Percentiles rank a stretch among this genome's conserved stretches.
These are phyloP conservation scores for Potentilla sterilis DNA, from an alignment of 306 rosid genomes.

Conservation along the genomic window DNA sequence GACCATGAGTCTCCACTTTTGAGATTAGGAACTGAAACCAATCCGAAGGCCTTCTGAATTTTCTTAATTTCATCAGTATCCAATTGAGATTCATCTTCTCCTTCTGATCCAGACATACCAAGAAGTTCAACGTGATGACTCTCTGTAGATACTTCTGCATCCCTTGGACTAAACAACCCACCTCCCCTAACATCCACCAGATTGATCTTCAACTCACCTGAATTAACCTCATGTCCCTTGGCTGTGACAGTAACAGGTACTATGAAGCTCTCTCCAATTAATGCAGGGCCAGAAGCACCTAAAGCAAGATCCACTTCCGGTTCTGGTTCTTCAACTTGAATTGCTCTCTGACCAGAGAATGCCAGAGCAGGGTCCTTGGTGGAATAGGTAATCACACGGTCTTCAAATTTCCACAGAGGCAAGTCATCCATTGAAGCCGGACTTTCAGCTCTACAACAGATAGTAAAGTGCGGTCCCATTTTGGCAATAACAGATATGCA, in stretches of 20 bases:
- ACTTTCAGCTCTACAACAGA: constrained; percentile 95
- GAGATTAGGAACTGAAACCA: constrained; percentile 78
- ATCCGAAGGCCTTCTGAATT: constrained; percentile 80
- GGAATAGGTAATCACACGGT: constrained; percentile 56
- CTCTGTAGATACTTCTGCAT: constrained; percentile 53
- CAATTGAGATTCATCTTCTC: constrained; percentile 56
- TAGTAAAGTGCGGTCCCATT: constrained; percentile 74
- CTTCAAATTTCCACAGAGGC: constrained; percentile 82
- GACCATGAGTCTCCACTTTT: constrained; percentile 82
- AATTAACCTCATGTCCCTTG: constrained; percentile 71
- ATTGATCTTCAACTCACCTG: constrained; percentile 94
- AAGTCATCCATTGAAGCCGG: constrained; percentile 88
- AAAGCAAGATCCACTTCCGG: constrained; percentile 77
- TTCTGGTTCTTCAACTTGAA: constrained; percentile 88
- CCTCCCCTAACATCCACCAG: constrained; percentile 92
- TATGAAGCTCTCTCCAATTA: constrained; percentile 80
- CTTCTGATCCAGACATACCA: constrained; percentile 74
- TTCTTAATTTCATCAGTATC: constrained; percentile 61
- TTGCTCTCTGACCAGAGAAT: constrained; percentile 74
- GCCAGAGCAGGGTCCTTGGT: constrained; percentile 85
- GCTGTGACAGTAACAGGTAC: constrained; percentile 74
- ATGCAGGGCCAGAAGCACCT: constrained; percentile 77
- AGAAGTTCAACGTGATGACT: constrained; percentile 88
- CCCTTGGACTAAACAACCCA: constrained; percentile 93
- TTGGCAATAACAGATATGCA: constrained; percentile 79